Evolutionary conservation across 2,329 filamentous ascomycete species (phyloP), one percentile per base, ranked within the genome.

Genomic region (Scedosporium aurantiacum): DNA sequence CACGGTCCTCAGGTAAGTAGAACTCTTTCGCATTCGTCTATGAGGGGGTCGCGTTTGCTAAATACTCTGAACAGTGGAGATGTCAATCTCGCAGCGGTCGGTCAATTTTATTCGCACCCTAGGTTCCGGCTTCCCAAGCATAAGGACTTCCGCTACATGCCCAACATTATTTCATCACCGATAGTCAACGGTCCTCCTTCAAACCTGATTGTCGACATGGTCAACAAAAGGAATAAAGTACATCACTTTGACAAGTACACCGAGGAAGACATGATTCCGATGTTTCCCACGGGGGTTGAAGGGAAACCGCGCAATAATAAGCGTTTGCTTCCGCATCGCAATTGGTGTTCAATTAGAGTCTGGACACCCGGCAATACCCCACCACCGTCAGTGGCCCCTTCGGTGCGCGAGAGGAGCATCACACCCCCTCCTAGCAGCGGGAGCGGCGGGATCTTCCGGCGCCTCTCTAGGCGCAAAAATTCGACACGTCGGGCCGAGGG

Each of bases 71-170:
- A 12, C n/a, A 88, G 92, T 68, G 94, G 95, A 41, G 94, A 97
- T 69, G 94, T 97, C 21, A 92, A 97, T 73, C 80, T 99, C 27
- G 92, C 88, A 12, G 94, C 91, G 7, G 83, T 97, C 45, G 94
- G 94, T 2, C 92, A 96, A 67, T 97, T 99, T 75, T 97, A 93
- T 75, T 94, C 90, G 8, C 95, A 95, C 70, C 87, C 91, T 14
- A 94, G 91, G 72, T 79, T 93, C 23, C 75, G 76, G 5, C 78
- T 96, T 37, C 78, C 89, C 2, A 97, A 97, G 73, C 90, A 97
- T 74, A 86, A 86, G 66, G 94, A 99, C 71, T 92, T 94, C 69
- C 83, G 94, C 64, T 99, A 99, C 71, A 99, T 99, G 88, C 90
- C 91, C 4, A 99, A 99, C 68, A 77, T 99, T 63, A 86, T 97